A percentile compares a stretch with the other conserved stretches of the same genome.
phyloP scores from a whole-genome alignment of 2,329 filamentous ascomycete genomes.

The Alternaria sp. region DNA sequence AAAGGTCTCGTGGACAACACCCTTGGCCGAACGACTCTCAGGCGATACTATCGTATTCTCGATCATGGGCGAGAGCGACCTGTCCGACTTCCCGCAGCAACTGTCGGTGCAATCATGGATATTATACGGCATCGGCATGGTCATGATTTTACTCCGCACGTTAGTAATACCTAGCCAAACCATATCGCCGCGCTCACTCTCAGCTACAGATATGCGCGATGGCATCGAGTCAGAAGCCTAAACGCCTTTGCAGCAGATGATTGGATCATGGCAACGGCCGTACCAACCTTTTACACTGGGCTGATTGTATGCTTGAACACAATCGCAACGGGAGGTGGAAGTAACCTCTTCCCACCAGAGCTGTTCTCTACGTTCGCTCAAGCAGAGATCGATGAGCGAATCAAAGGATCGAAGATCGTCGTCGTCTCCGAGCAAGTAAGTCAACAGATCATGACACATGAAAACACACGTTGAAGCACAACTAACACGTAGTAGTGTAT shows the following conservation, averaged over 20 bases:
- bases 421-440: conserved; percentile 53
- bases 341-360: conserved; percentile 52
- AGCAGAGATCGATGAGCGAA: conserved; percentile 50
- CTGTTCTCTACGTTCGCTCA: conserved; percentile 46
- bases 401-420: conserved; percentile 55
- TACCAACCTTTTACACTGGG: conserved; percentile 47
- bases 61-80: not conserved
- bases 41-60: not conserved
- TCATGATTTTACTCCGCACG: conserved; percentile 36
- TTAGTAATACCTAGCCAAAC: conserved; percentile 14
- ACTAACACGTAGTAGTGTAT: conserved; percentile 63
- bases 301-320: conserved; percentile 52
- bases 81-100: conserved; percentile 23
- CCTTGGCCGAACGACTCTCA: not conserved
- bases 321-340: conserved; percentile 52
- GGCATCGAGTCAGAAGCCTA: conserved; percentile 30
- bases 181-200: not conserved
- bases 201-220: conserved; percentile 32
- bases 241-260: conserved; percentile 33
- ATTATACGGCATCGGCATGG: conserved; percentile 38
- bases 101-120: conserved; percentile 37
- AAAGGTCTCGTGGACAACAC: not conserved
- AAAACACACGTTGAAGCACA: not conserved
- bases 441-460: not conserved
- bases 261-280: conserved; percentile 40